phyloP scores from a whole-genome alignment of 2,329 filamentous ascomycete species.

The Stenocarpella maydis region DNA sequence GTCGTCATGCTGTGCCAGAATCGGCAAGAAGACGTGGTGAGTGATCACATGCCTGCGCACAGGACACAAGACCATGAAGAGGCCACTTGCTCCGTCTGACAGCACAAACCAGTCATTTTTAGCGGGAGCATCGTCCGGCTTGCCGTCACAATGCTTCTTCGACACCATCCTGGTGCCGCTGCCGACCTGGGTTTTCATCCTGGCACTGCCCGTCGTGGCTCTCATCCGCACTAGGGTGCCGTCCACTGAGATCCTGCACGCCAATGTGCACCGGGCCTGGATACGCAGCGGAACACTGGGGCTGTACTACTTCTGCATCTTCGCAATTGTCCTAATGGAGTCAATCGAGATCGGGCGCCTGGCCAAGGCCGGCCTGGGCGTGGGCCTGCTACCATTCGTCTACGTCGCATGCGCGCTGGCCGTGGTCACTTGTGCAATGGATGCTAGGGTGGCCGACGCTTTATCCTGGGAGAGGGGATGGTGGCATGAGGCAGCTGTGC shows the following conservation, averaged over 20 bases:
- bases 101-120: neutral
- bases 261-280: constrained; percentile 35
- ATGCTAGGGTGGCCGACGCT: constrained; percentile 32
- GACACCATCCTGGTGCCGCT: constrained; percentile 40
- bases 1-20: constrained; percentile 12
- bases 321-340: constrained; percentile 39
- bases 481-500: constrained; percentile 37
- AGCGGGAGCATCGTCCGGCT: constrained; percentile 23
- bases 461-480: constrained; percentile 1
- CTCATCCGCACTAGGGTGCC: constrained; percentile 29
- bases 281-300: constrained; percentile 35
- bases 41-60: neutral
- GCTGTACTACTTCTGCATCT: constrained; percentile 40
- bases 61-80: neutral
- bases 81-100: neutral
- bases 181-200: constrained; percentile 39
- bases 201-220: constrained; percentile 15
- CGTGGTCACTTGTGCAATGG: constrained; percentile 34
- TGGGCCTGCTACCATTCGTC: constrained; percentile 39
- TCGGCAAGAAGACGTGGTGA: constrained; percentile 10
- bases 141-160: constrained; percentile 43
- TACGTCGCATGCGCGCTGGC: constrained; percentile 38
- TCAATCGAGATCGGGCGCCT: constrained; percentile 40
- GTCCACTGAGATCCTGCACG: constrained; percentile 31
- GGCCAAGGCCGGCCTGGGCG: constrained; percentile 34